Percentiles rank a stretch among this genome's conserved stretches.
Conservation (phyloP, 805 yeast species). For the Wickerhamomyces strasburgensis region DNA sequence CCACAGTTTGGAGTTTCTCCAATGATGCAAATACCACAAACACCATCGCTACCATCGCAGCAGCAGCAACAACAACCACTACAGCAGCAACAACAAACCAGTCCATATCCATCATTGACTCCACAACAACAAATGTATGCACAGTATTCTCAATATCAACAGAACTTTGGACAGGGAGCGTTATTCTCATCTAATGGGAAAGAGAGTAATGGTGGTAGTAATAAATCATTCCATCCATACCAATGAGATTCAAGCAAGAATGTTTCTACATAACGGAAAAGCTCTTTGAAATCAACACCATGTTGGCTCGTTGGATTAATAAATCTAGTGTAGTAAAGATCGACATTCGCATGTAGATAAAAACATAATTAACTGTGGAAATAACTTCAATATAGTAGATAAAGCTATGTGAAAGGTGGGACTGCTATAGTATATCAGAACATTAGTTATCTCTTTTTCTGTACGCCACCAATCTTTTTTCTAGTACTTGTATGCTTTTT, state of each 20-base stretch:
- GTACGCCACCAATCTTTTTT: constrained; percentile 32
- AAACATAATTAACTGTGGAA: too few species aligned
- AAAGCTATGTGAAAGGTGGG: not conserved
- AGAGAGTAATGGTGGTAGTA: too few species aligned
- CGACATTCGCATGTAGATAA: too few species aligned
- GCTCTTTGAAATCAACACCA: too few species aligned
- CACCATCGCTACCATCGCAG: constrained; percentile 3
- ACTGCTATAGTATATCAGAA: not conserved
- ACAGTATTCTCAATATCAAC: constrained; percentile 2
- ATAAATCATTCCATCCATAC: too few species aligned
- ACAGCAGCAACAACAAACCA: not conserved
- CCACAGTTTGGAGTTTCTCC: not conserved
- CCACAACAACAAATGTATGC: constrained; percentile 1
- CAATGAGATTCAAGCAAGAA: too few species aligned
- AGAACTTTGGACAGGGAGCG: not conserved
- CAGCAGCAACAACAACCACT: not conserved
- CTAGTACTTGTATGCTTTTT: constrained; percentile 40
- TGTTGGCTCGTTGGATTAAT: too few species aligned
- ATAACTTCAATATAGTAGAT: too few species aligned
- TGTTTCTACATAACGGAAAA: too few species aligned
- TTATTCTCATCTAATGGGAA: too few species aligned
- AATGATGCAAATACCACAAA: constrained; percentile 10
- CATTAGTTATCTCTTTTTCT: constrained; percentile 15
- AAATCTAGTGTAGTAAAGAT: too few species aligned
- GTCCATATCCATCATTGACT: not conserved